A percentile compares a stretch with the other conserved stretches of the same genome.
These are phyloP conservation scores for Epichloe amarillans DNA, from an alignment of 2,329 filamentous ascomycete genomes.

Conservation along the genomic window DNA sequence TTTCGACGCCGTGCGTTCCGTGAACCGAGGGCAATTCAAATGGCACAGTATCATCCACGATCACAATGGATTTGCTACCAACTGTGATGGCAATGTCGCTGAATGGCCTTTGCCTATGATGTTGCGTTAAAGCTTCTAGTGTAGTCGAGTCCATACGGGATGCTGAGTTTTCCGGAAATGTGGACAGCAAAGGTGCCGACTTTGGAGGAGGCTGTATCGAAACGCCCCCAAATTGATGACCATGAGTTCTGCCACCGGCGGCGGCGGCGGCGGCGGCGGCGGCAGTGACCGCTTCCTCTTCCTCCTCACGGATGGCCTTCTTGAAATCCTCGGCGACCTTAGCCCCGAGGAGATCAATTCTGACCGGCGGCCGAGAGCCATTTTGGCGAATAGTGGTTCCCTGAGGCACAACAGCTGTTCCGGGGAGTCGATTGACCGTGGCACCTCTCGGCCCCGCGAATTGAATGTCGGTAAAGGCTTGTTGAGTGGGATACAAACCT, in stretches of 20 bases:
- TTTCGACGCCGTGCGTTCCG: slow-evolving; percentile 28
- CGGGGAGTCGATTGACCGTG: slow-evolving; percentile 45
- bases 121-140: slow-evolving; percentile 21
- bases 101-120: slow-evolving; percentile 25
- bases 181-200: slow-evolving; percentile 14
- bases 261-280: slow-evolving; percentile 24
- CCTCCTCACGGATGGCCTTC: slow-evolving; percentile 57
- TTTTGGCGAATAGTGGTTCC: slow-evolving; percentile 29
- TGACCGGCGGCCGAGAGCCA: slow-evolving; percentile 38
- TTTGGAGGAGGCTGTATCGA: slow-evolving; percentile 11
- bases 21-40: slow-evolving; percentile 37
- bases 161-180: slow-evolving; percentile 28
- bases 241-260: slow-evolving; percentile 7
- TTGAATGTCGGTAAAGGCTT: slow-evolving; percentile 33
- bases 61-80: slow-evolving; percentile 83
- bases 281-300: slow-evolving; percentile 16
- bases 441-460: slow-evolving; percentile 37
- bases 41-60: slow-evolving; percentile 56
- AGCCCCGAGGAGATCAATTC: slow-evolving; percentile 74
- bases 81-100: slow-evolving; percentile 52
- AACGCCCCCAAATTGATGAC: slow-evolving; percentile 13
- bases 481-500: slow-evolving; percentile 29
- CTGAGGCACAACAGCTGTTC: slow-evolving; percentile 47
- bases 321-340: slow-evolving; percentile 68
- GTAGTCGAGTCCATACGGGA: slow-evolving; percentile 28